Evolutionary conservation across 164 flowering plant species (phyloP).

Genomic region (Magnolia sinica): DNA sequence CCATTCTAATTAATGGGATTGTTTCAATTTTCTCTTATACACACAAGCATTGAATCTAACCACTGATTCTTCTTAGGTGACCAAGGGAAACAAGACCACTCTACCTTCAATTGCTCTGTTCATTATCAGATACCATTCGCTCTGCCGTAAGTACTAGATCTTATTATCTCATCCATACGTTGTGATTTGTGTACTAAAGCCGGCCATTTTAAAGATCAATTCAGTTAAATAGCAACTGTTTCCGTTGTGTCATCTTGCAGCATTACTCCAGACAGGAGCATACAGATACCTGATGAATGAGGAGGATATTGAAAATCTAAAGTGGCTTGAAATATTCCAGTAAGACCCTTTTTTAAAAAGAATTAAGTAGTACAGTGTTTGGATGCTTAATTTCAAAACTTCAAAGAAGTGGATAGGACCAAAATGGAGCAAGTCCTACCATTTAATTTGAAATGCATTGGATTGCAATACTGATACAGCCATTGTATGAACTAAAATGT

Average conservation of each 20-base stretch:
- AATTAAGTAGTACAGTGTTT: too few relatives aligned
- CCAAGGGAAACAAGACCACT: constrained; percentile 57
- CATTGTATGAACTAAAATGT: too few relatives aligned
- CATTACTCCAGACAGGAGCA: constrained; percentile 32
- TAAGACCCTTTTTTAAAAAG: constrained; percentile 3
- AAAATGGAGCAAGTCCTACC: too few relatives aligned
- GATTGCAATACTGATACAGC: too few relatives aligned
- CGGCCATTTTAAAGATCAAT: background rate
- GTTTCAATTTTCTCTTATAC: background rate
- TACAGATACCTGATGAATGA: constrained; percentile 40
- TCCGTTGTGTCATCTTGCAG: constrained; percentile 10
- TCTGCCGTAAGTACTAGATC: constrained; percentile 43
- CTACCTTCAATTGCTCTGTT: constrained; percentile 70
- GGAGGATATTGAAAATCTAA: constrained; percentile 36
- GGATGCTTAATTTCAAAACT: too few relatives aligned
- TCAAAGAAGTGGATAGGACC: too few relatives aligned
- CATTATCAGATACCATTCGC: constrained; percentile 73
- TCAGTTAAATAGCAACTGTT: background rate
- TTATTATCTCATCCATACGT: background rate
- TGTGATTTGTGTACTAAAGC: too few relatives aligned
- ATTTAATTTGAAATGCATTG: too few relatives aligned
- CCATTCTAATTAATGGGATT: background rate
- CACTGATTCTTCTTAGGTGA: constrained; percentile 41
- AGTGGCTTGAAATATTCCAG: constrained; percentile 44
- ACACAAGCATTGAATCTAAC: background rate